Base-by-base conservation (phyloP, 768 basidiomycete species). In the Kwoniella mangroviensis region DNA sequence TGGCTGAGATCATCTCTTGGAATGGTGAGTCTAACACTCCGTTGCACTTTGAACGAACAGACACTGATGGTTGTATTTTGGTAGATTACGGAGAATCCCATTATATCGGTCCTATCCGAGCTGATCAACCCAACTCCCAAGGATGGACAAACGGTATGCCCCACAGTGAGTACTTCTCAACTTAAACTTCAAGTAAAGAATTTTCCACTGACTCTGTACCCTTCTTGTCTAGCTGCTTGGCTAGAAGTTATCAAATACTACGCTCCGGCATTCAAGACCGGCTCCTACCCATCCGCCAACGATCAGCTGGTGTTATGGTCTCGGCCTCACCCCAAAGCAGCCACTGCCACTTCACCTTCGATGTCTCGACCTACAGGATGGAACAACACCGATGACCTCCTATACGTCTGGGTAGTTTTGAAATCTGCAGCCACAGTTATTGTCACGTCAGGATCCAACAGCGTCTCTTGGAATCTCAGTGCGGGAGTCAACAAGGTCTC, bases 1-100 rank as follows among this genome's bases (percentile, higher is more conserved):
- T 83, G 2, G 75, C 80, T 28, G 83, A 85, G 71, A 76, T 84
- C 60, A 72, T 83, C 67, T 80, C 81, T 26, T 84, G 84, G 84
- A 84, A 84, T 69, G 84, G 82, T 81, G 61, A 62, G 81, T 58
- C 53, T 0, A 55, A n/a, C n/a, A n/a, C 15, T 34, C 34, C 34
- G 6, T 34, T 34, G 34, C 28, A 21, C 53, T 70, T n/a, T 34
- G 21, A n/a, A 54, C n/a, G 17, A 15, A 41, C 58, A n/a, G 40
- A 28, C n/a, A 49, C 45, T 49, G 15, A 4, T 19, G 63, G 6
- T 15, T 22, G 2, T 41, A 22, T 12, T 21, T 58, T 34, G 12
- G 11, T 56, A 77, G 71, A 83, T 64, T 81, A 76, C 60, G 82
- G 82, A 72, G 82, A 83, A 65, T 70, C 72, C 40, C 77, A 78